Evolutionary conservation across 192 early-diverging fungal genomes (phyloP).

Genomic region (Coemansia sp.): DNA sequence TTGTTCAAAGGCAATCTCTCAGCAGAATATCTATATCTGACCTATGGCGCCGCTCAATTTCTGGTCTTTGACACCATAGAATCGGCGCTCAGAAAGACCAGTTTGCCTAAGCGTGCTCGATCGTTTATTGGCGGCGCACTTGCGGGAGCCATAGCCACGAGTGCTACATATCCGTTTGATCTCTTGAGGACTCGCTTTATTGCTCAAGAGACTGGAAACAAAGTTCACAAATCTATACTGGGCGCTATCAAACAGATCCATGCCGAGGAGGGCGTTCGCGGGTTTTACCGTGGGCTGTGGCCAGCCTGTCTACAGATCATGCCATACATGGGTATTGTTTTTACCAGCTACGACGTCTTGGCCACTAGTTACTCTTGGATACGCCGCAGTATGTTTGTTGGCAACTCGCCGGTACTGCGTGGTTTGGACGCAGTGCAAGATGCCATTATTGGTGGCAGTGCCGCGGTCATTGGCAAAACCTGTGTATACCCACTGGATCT

Average conservation of each 20-base stretch:
- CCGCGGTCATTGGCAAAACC: constrained; percentile 83
- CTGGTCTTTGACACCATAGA: constrained; percentile 70
- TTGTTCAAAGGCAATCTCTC: constrained; percentile 95
- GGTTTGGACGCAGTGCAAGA: constrained; percentile 57
- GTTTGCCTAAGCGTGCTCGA: constrained; percentile 43
- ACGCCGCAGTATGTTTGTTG: constrained; percentile 9
- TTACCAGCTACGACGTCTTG: constrained; percentile 75
- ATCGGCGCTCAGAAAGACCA: constrained; percentile 13
- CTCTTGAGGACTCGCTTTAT: constrained; percentile 94
- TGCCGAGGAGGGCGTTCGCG: constrained; percentile 73
- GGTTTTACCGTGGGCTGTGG: constrained; percentile 86
- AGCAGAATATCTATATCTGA: constrained; percentile 90
- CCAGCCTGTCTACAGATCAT: constrained; percentile 87
- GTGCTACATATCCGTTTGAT: constrained; percentile 94
- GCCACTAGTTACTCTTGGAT: constrained; percentile 53
- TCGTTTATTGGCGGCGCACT: constrained; percentile 78
- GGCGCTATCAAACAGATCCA: constrained; percentile 71
- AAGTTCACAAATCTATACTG: constrained; percentile 67
- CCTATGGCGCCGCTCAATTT: constrained; percentile 91
- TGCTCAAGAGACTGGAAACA: constrained; percentile 69
- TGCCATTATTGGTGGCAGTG: constrained; percentile 76
- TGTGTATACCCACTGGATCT: constrained; percentile 92
- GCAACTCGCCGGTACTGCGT: not conserved
- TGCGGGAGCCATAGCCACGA: constrained; percentile 81
- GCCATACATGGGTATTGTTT: constrained; percentile 95